Evolutionary conservation across 495 filamentous ascomycete genomes (phyloP).

Genomic region (Hyaloscypha variabilis): DNA sequence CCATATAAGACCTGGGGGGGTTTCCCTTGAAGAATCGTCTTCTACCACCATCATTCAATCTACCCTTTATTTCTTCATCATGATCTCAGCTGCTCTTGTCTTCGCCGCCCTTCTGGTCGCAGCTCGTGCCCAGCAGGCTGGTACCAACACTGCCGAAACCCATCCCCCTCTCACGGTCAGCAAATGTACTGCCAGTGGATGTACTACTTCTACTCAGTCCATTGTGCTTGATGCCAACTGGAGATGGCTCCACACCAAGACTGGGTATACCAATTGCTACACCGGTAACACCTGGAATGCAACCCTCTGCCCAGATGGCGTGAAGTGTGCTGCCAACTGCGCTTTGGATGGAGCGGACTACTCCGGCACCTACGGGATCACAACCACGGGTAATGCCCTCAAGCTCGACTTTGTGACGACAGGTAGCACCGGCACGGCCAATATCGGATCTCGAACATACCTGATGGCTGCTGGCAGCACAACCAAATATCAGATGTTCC

Average conservation of each 20-base stretch:
- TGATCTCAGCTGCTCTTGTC: slow-evolving; percentile 27
- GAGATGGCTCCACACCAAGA: slow-evolving; percentile 59
- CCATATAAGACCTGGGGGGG: slow-evolving; percentile 23
- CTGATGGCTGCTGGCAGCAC: slow-evolving; percentile 51
- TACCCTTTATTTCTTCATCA: slow-evolving; percentile 19
- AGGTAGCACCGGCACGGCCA: slow-evolving; percentile 37
- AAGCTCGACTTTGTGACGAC: slow-evolving; percentile 59
- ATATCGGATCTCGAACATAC: slow-evolving; percentile 64
- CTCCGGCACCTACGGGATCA: slow-evolving; percentile 56
- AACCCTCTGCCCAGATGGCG: slow-evolving; percentile 55
- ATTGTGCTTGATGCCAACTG: slow-evolving; percentile 70
- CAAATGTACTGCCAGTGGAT: slow-evolving; percentile 53
- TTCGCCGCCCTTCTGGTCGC: slow-evolving; percentile 30
- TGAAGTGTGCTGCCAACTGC: slow-evolving; percentile 60
- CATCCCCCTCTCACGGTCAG: slow-evolving; percentile 61
- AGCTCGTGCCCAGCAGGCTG: slow-evolving; percentile 48
- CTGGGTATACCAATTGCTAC: slow-evolving; percentile 66
- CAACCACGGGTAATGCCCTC: slow-evolving; percentile 52
- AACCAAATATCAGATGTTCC: slow-evolving; percentile 67
- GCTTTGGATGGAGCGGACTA: slow-evolving; percentile 67
- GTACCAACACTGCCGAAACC: slow-evolving; percentile 53
- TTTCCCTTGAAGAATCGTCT: slow-evolving; percentile 7
- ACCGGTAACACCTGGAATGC: slow-evolving; percentile 61
- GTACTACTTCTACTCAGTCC: slow-evolving; percentile 49
- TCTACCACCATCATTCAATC: slow-evolving; percentile 12